A percentile compares a stretch with the other conserved stretches of the same genome.
phyloP scores from a whole-genome alignment of 75 land plant genomes.

The Cupressus sempervirens region DNA sequence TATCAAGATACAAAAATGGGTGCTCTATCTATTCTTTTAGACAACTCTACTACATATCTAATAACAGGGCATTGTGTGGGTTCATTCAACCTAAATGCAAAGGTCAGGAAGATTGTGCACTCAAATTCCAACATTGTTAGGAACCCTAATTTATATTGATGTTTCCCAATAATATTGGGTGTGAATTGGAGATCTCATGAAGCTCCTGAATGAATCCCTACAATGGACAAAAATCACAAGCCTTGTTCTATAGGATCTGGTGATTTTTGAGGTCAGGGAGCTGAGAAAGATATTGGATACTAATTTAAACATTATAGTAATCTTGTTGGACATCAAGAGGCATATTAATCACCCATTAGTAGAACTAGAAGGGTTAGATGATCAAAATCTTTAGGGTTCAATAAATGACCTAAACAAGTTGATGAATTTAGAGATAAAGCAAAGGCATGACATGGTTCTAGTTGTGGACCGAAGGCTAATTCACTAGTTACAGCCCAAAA shows the following conservation, averaged over 20 bases:
- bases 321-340: not conserved
- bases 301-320: not conserved
- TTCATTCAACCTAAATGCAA: too few relatives aligned
- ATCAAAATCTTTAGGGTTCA: not conserved
- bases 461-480: conserved; percentile 23
- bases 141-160: too few relatives aligned
- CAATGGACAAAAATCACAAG: too few relatives aligned
- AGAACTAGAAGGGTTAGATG: not conserved
- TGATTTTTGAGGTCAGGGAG: not conserved
- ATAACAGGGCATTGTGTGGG: too few relatives aligned
- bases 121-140: too few relatives aligned
- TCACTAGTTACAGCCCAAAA: conserved; percentile 27
- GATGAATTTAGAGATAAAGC: conserved; percentile 6
- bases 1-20: too few relatives aligned
- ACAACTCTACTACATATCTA: too few relatives aligned
- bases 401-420: not conserved
- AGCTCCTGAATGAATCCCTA: too few relatives aligned
- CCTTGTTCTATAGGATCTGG: conserved; percentile 39
- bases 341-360: not conserved
- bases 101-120: too few relatives aligned
- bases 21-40: too few relatives aligned
- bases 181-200: too few relatives aligned
- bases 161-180: too few relatives aligned
- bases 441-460: conserved; percentile 34
- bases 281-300: not conserved